Evolutionary conservation across 75 land plant genomes (phyloP), one percentile per base, ranked within the genome.

Genomic region (Selaginella tamariscina): DNA sequence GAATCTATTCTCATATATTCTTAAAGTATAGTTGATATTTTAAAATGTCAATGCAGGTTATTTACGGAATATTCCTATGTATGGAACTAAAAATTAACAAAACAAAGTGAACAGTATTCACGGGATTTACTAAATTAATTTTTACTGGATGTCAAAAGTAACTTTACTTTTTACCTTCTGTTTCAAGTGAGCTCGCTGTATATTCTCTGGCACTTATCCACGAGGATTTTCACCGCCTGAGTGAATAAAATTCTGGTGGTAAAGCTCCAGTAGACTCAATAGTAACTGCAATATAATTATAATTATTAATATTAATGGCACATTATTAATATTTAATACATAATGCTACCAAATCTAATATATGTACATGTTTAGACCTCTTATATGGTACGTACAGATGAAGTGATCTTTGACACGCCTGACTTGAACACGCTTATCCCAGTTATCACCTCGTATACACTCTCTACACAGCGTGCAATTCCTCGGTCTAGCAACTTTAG

Each of bases 381-480:
- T 22, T 66, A 2, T 23, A 63, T 28, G 24, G 13, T 44, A 79
- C 96, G 78, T 80, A 93, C 98, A 93, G 31, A 89, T 87, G 57
- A 93, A 89, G 68, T 93, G 98, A 57, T 87, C 81, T 71, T 82
- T 89, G 5, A 86, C 83, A 64, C 98, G 95, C 27, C 83, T 74
- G 21, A 93, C 18, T 63, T 79, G 80, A 11, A 93, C 83, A 56
- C 70, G 73, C 54, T 77, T 73, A 20, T 83, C 84, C 87, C 88
- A 91, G 18, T 56, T 82, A 24, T 72, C 84, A 31, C 78, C 90
- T 54, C 90, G 73, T 49, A 93, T 79, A 62, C 98, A 93, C 69
- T 93, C 98, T 56, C 98, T 75, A 67, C 98, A 93, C 0, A 93
- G 77, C 2, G 98, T 93, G 69, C 98, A 89, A 30, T 70, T 78